Base-by-base conservation (phyloP, 2,329 filamentous ascomycete genomes). In the Aspergillus amoenus region DNA sequence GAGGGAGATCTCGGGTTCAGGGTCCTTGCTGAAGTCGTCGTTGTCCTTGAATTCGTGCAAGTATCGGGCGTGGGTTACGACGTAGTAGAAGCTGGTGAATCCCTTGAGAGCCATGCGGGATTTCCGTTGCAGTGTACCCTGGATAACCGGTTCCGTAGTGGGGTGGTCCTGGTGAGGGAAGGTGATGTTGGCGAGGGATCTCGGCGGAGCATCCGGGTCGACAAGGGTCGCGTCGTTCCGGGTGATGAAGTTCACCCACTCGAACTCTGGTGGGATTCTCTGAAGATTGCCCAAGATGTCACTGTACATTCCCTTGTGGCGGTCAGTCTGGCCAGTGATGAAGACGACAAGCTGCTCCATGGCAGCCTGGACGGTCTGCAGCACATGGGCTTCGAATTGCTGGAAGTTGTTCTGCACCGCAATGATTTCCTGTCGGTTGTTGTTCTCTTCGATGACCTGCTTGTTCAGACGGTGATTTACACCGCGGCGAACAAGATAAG, bases 31-130 rank as follows among this genome's bases (percentile, higher is more conserved):
- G 69, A 85, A 82, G 67, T 87, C 83, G 68, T 97, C 93, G 70
- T 90, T 89, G 69, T 95, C 92, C 78, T 96, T 96, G 82, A 96
- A 99, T 75, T 97, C 93, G 78, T 99, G 94, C 57, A 99, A 78
- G 77, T 88, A 99, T 69, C 90, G 91, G 56, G 90, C 84, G 0
- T 91, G 89, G 0, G 92, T 96, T 47, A 97, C 86, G 56, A 94
- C 93, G 71, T 96, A 99, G 81, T 95, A 96, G 55, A 84, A 86
- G 0, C 89, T 85, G 61, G 86, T 87, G 75, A 90, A 94, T 57
- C 89, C 88, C 76, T 88, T 82, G 67, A 84, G 85, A 76, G 96
- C 88, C 74, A 96, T 89, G 66, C 92, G 89, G 60, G 89, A 91
- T 78, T 96, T 97, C 70, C 91, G 88, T 79, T 97, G 91, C 48